Evolutionary conservation across 306 rosid genomes (phyloP), one percentile per base, ranked within the genome.

Genomic region (Macrotyloma uniflorum): DNA sequence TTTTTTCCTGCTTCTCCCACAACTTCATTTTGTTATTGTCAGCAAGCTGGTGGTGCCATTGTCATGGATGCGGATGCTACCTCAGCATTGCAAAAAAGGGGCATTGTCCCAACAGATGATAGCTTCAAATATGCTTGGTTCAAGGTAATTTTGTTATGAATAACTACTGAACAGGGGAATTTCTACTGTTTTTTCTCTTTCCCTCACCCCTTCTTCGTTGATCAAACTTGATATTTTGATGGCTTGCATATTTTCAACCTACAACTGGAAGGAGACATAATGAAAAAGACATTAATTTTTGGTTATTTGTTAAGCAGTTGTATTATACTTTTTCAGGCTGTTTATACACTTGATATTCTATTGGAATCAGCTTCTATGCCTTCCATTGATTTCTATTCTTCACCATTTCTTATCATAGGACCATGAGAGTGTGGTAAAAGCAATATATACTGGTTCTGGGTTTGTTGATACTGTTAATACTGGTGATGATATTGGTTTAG

Each of bases 31-130:
- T 81, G 78, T 58, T 75, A 40, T 79, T 80, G 78, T 77, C 90
- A 95, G 99, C 97, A 93, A 95, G 93, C 89, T 62, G 99, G 96
- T 61, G 99, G 97, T 57, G 87, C 91, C 71, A 90, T 93, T 81
- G 85, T 84, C 72, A 85, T 95, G 99, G 96, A 91, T 85, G 99
- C 94, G 35, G 98, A 95, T 80, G 97, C 98, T 30, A 93, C 98
- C 47, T 86, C 99, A 30, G 75, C 91, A 64, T 85, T 95, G 87
- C 94, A 85, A 82, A 89, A 86, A 65, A 86, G 70, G 79, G 96
- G 85, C 42, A 67, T 95, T 84, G 79, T 86, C 82, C 79, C 97
- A 50, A 93, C 98, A 0, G 91, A 95, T 84, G 99, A 95, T 85
- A 85, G 83, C 88, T 95, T 86, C 87, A 95, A 95, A 84, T 95